phyloP scores from a whole-genome alignment of 208 protist species.

The Naegleria gruberi region DNA sequence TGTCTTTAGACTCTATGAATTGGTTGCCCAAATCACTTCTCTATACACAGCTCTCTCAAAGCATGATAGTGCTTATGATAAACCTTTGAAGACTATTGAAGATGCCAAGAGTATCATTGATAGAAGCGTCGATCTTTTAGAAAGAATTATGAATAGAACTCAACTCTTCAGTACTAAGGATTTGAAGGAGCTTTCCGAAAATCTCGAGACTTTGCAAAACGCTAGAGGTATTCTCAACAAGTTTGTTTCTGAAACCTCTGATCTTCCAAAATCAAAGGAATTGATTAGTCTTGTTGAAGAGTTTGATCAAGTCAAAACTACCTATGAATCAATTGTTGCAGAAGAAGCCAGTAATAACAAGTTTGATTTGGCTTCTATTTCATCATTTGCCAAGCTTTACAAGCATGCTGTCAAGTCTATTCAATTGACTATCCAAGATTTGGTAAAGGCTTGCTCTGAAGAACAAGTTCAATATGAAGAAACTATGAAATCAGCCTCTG shows the following conservation, averaged over 20 bases:
- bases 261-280: neutral
- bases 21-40: neutral
- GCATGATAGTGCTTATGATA: neutral
- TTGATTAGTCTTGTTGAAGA: neutral
- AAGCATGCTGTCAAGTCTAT: neutral
- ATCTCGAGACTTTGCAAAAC: neutral
- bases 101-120: neutral
- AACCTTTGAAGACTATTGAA: neutral
- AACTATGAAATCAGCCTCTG: neutral
- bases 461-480: neutral
- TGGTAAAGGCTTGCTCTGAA: neutral
- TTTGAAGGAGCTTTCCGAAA: neutral
- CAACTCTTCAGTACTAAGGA: neutral
- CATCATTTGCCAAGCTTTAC: neutral
- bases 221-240: neutral
- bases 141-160: neutral
- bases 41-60: neutral
- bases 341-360: neutral
- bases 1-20: neutral
- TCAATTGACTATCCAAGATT: neutral
- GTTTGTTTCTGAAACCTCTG: neutral
- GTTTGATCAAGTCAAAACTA: neutral
- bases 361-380: neutral
- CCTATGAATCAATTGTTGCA: neutral
- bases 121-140: neutral